phyloP scores from a whole-genome alignment of 176 grass and related monocot genomes.

The Miscanthus lutarioriparius region DNA sequence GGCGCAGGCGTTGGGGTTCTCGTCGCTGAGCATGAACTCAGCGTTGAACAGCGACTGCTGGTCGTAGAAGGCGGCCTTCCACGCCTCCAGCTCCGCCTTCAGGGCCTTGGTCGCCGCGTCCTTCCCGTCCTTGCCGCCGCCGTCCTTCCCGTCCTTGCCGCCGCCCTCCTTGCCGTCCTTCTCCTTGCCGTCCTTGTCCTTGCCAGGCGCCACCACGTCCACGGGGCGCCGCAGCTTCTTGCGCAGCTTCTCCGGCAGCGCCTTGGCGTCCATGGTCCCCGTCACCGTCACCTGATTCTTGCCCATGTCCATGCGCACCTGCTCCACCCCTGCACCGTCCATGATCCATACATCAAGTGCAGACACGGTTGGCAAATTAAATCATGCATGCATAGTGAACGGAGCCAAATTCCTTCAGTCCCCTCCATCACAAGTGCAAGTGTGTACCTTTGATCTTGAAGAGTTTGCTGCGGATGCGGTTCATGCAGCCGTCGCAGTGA shows the following conservation, averaged over 20 bases:
- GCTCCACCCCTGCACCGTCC: slow-evolving; percentile 49
- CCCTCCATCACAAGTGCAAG: neutral
- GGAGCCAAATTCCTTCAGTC: neutral
- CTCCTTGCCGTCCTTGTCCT: slow-evolving; percentile 26
- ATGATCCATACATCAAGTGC: neutral
- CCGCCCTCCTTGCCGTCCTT: slow-evolving; percentile 6
- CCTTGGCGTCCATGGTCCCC: slow-evolving; percentile 70
- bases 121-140: slow-evolving; percentile 24
- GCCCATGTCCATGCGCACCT: slow-evolving; percentile 46
- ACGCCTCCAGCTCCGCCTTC: slow-evolving; percentile 33
- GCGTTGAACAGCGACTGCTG: slow-evolving; percentile 46
- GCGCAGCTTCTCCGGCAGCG: slow-evolving; percentile 52
- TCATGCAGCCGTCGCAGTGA: slow-evolving; percentile 83
- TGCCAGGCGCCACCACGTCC: slow-evolving; percentile 43
- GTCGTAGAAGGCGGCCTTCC: slow-evolving; percentile 48
- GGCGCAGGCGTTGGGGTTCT: slow-evolving; percentile 82
- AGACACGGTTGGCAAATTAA: neutral
- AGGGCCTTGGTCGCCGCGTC: slow-evolving; percentile 29
- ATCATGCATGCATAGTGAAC: neutral
- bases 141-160: neutral
- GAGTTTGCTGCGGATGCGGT: slow-evolving; percentile 55
- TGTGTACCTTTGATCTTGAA: slow-evolving; percentile 54
- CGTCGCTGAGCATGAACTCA: slow-evolving; percentile 75
- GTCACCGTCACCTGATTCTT: slow-evolving; percentile 76
- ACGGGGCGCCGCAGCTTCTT: slow-evolving; percentile 52